Evolutionary conservation across 2,329 filamentous ascomycete species (phyloP).

Genomic region (Dactylellina drechsleri): DNA sequence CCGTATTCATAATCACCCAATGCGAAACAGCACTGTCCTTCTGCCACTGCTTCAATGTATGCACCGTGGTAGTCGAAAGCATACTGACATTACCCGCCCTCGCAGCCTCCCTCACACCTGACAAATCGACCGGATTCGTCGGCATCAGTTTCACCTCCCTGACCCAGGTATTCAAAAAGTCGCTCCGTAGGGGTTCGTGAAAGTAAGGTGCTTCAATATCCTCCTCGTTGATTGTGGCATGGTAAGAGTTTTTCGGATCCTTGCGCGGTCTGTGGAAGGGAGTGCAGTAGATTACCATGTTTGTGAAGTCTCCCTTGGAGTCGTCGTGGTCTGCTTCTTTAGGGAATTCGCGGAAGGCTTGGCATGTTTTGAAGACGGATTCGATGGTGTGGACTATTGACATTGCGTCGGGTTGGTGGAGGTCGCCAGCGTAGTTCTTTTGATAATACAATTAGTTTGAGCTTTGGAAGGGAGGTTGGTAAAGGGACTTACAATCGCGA

Average conservation of each 20-base stretch:
- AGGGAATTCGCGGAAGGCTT: slow-evolving; percentile 84
- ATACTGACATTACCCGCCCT: slow-evolving; percentile 60
- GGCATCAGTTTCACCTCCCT: slow-evolving; percentile 77
- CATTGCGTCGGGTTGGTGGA: slow-evolving; percentile 77
- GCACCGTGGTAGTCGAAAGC: slow-evolving; percentile 64
- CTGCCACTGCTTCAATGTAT: slow-evolving; percentile 76
- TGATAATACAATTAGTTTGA: neutral
- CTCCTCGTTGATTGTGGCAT: slow-evolving; percentile 63
- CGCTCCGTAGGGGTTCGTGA: slow-evolving; percentile 71
- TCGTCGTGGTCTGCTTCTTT: slow-evolving; percentile 65
- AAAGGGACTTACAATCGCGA: slow-evolving; percentile 78
- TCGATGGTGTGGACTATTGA: slow-evolving; percentile 85
- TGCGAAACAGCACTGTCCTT: slow-evolving; percentile 81
- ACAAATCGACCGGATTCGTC: slow-evolving; percentile 72
- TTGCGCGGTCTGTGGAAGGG: slow-evolving; percentile 66
- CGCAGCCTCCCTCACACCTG: slow-evolving; percentile 50
- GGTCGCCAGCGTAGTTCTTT: slow-evolving; percentile 93
- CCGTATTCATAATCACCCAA: slow-evolving; percentile 89
- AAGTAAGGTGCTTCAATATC: slow-evolving; percentile 65
- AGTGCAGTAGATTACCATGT: slow-evolving; percentile 94
- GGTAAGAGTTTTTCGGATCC: slow-evolving; percentile 58
- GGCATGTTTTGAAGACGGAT: slow-evolving; percentile 85
- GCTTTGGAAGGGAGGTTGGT: neutral
- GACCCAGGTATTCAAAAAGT: slow-evolving; percentile 78
- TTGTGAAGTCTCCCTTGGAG: slow-evolving; percentile 79